Conservation (phyloP, 2,329 filamentous ascomycete genomes). For the Cercospora sojina region DNA sequence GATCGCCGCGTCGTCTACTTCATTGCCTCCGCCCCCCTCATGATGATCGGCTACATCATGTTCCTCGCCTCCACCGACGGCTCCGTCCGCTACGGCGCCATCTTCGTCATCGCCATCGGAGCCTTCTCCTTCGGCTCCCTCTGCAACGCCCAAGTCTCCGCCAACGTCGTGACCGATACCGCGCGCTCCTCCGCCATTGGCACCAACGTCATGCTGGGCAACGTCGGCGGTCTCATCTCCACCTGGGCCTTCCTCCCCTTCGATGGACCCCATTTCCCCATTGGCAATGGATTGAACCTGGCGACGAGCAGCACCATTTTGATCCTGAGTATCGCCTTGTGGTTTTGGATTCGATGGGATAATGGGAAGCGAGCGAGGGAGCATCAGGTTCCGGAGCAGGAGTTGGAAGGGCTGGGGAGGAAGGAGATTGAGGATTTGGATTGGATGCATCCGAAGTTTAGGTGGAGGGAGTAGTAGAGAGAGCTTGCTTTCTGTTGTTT, state of each 20-base stretch:
- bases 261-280: slow-evolving; percentile 65
- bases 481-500: background rate
- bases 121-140: slow-evolving; percentile 65
- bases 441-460: slow-evolving; percentile 65
- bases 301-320: slow-evolving; percentile 60
- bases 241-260: slow-evolving; percentile 49
- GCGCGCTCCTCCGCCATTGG: slow-evolving; percentile 66
- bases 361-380: slow-evolving; percentile 59
- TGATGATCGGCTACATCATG: slow-evolving; percentile 70
- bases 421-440: slow-evolving; percentile 61
- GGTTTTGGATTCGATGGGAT: slow-evolving; percentile 62
- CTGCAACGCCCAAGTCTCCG: slow-evolving; percentile 65
- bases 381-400: slow-evolving; percentile 51
- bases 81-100: slow-evolving; percentile 64
- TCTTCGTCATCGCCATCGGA: slow-evolving; percentile 66
- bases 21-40: slow-evolving; percentile 58
- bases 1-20: slow-evolving; percentile 63
- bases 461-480: slow-evolving; percentile 50
- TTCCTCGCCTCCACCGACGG: slow-evolving; percentile 59
- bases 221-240: slow-evolving; percentile 56
- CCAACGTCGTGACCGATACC: slow-evolving; percentile 70
- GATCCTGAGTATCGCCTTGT: slow-evolving; percentile 50
- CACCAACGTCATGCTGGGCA: slow-evolving; percentile 69
- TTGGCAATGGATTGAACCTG: slow-evolving; percentile 70
- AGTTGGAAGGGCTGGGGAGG: slow-evolving; percentile 55